Evolutionary conservation across 2,329 filamentous ascomycete species (phyloP).

Genomic region (Ascomycota sp.): DNA sequence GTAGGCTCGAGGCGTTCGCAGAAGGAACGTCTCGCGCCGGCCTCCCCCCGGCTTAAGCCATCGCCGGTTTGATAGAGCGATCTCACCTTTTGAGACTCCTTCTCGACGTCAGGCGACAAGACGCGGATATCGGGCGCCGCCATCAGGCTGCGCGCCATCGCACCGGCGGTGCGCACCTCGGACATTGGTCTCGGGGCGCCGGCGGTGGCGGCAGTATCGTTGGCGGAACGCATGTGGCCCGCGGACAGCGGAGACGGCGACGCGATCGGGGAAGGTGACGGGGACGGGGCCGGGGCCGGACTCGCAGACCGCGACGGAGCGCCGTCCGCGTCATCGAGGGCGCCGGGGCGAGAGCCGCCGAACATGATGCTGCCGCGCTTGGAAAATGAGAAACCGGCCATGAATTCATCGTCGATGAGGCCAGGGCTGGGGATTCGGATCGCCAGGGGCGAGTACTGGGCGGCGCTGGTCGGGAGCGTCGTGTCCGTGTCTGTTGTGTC

Average conservation of each 20-base stretch:
- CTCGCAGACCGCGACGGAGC: slow-evolving; percentile 1
- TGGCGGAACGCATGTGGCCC: too few relatives aligned
- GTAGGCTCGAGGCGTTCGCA: slow-evolving; percentile 27
- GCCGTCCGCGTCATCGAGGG: background rate
- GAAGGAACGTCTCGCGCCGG: slow-evolving; percentile 24
- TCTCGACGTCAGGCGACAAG: slow-evolving; percentile 34
- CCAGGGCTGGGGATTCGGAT: slow-evolving; percentile 34
- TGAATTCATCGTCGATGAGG: slow-evolving; percentile 36
- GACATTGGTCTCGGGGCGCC: background rate
- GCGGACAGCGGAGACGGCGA: too few relatives aligned
- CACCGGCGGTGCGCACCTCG: slow-evolving; percentile 1
- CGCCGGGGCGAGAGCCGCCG: slow-evolving; percentile 20
- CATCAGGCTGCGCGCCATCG: slow-evolving; percentile 1
- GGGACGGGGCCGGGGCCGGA: slow-evolving; percentile 4
- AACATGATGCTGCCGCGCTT: slow-evolving; percentile 45
- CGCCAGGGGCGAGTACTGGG: slow-evolving; percentile 32
- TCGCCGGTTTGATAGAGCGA: slow-evolving; percentile 41
- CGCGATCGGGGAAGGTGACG: slow-evolving; percentile 3
- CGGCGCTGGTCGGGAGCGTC: background rate
- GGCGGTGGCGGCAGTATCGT: too few relatives aligned
- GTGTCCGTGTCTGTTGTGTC: too few relatives aligned
- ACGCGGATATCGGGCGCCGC: slow-evolving; percentile 27
- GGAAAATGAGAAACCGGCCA: slow-evolving; percentile 37
- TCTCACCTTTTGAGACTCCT: slow-evolving; percentile 47
- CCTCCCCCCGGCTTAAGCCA: slow-evolving; percentile 30